Evolutionary conservation across 2,329 filamentous ascomycete species (phyloP), one percentile per base, ranked within the genome.

Genomic region (Xylaria sp.): DNA sequence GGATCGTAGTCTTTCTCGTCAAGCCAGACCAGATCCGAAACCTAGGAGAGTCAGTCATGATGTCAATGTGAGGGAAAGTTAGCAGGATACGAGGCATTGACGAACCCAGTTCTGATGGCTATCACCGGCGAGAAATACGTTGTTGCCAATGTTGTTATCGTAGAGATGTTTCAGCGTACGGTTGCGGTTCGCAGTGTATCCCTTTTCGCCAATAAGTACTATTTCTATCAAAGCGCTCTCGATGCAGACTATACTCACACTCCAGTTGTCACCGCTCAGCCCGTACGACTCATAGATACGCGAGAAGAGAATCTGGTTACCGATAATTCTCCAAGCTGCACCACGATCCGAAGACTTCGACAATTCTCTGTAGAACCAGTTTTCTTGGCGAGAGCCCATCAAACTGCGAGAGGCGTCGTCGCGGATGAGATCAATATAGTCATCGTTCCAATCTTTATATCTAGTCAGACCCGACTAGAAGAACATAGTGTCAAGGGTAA

Each of bases 301-400:
- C 7, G 84, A 87, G 76, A 92, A 91, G 51, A 92, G 78, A 43
- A 89, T 86, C 73, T 92, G 90, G 25, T 87, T 89, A 9, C 90
- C 90, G 45, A 93, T 83, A 17, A 93, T 74, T 42, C 90, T 82
- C 90, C 90, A 93, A 0, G 84, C 82, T 0, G 89, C 87, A 23
- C 87, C 87, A n/a, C 89, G 84, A 15, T 84, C 70, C n/a, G 84
- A 79, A 0, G 87, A 89, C 51, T 82, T 74, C 4, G 80, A 81
- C 7, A 91, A 78, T 43, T 81, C 77, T 47, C 82, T 80, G 73
- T 90, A 90, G 76, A 92, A 89, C 91, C 91, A 93, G 68, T 86
- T 84, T 74, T 93, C 91, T 72, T 93, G 90, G 11, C 84, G 83
- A 1, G 83, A 80, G 2, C 90, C 90, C 89, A 93, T 92, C 67